Evolutionary conservation across 108 stramenopile genomes (phyloP), one percentile per base, ranked within the genome.

Genomic region (Pseudonitzschia multiseries): DNA sequence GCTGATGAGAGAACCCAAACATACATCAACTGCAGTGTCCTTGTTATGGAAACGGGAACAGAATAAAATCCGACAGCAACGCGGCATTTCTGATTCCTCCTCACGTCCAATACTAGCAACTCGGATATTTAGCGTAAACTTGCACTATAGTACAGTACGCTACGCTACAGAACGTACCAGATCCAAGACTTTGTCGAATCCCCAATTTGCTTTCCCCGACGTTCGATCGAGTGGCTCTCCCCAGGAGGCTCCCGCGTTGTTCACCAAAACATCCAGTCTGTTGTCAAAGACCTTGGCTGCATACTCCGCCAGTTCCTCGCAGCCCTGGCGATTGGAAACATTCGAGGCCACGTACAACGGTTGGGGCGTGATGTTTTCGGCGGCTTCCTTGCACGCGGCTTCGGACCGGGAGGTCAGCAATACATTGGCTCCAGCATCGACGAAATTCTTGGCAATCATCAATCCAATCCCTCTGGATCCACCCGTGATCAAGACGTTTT

Each of bases 401-500:
- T 84, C 86, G 50, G 91, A 88, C 4, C 96, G 92, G 31, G 82
- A 84, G 4, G 94, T 90, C 40, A 97, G 63, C 21, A 93, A 65
- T 17, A 97, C 95, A 63, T 94, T 93, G 67, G 95, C 95, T 33
- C 93, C 94, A 21, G 85, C 86, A 8, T 54, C 33, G 12, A 76
- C 82, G 81, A 93, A 93, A 1, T 88, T 86, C 59, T 84, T 81
- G 48, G 95, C 95, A 66, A 97, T 92, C 94, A 96, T 95, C 43
- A 79, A 68, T 14, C 97, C 97, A 70, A 97, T 92, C 6, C 97
- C 97, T 0, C 93, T 79, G 8, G 89, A 88, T 52, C 95, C 95
- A 13, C 97, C 97, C 29, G 95, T 97, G 28, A 97, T 81, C n/a
- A 97, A 73, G 13, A 95, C 93, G 80, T 93, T 94, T 63, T 93